phyloP scores from a whole-genome alignment of 2,329 filamentous ascomycete genomes.

The Ascosphaera pollenicola region DNA sequence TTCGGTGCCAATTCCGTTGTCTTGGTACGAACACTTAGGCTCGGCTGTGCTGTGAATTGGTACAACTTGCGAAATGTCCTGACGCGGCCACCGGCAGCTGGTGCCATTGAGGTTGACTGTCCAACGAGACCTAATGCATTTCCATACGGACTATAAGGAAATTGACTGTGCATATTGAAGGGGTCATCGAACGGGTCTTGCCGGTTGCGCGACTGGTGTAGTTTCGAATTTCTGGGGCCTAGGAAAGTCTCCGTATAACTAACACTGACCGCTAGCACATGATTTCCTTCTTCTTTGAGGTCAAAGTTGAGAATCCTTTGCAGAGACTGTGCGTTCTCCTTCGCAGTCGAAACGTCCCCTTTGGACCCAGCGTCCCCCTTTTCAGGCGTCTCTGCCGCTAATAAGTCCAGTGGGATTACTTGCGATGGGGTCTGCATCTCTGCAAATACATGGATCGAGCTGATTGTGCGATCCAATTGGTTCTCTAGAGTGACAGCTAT shows the following conservation, averaged over 20 bases:
- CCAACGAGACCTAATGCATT: no score
- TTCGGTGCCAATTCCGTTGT: slow-evolving; percentile 38
- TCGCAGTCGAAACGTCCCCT: neutral
- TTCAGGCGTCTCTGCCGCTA: slow-evolving; percentile 26
- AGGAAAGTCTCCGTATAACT: slow-evolving; percentile 70
- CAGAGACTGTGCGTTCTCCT: slow-evolving; percentile 36
- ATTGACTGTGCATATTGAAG: no score
- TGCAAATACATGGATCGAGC: slow-evolving; percentile 61
- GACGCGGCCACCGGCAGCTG: slow-evolving; percentile 37
- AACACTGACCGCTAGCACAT: slow-evolving; percentile 81
- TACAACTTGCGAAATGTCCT: slow-evolving; percentile 88
- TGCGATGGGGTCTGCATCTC: slow-evolving; percentile 88
- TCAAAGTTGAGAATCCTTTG: slow-evolving; percentile 72
- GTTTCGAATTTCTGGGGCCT: no score
- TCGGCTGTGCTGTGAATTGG: slow-evolving; percentile 83
- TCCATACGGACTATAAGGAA: no score
- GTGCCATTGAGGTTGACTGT: slow-evolving; percentile 5
- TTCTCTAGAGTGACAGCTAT: slow-evolving; percentile 3
- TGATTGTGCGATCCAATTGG: slow-evolving; percentile 28
- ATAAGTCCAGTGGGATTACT: slow-evolving; percentile 39
- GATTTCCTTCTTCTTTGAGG: slow-evolving; percentile 80
- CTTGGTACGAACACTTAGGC: slow-evolving; percentile 79
- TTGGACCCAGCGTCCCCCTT: slow-evolving; percentile 11
- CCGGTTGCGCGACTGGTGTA: no score
- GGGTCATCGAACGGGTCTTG: no score